phyloP scores from a whole-genome alignment of 2,329 filamentous ascomycete genomes.

The Penicillium verrucosum region DNA sequence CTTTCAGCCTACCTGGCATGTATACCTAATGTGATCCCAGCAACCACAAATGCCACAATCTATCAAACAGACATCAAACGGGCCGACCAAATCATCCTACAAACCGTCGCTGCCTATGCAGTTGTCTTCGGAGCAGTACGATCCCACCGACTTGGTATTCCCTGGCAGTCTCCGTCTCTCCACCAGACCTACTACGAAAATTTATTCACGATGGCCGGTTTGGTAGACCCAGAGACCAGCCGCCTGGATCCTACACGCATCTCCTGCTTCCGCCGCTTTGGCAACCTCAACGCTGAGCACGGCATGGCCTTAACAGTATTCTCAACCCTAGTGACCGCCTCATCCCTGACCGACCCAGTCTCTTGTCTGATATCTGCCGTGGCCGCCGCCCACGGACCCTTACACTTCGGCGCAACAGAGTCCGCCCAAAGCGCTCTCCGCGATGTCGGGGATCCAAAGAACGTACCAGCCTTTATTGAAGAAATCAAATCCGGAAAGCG shows the following conservation, averaged over 20 bases:
- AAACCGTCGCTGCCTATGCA: constrained; percentile 26
- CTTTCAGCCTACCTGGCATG: constrained; percentile 29
- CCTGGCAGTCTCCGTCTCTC: constrained; percentile 24
- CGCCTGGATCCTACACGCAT: constrained; percentile 46
- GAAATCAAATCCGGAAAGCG: constrained; percentile 27
- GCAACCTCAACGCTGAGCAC: constrained; percentile 58
- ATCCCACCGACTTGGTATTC: constrained; percentile 25
- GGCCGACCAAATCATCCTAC: constrained; percentile 25
- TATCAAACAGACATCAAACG: constrained; percentile 24
- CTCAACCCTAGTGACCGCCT: constrained; percentile 56
- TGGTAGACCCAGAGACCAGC: constrained; percentile 49
- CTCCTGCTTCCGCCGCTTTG: constrained; percentile 52
- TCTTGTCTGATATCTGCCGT: constrained; percentile 52
- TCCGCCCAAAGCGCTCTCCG: constrained; percentile 48
- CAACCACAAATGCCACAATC: constrained; percentile 16
- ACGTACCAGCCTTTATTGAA: constrained; percentile 28
- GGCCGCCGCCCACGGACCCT: constrained; percentile 55
- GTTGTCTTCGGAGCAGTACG: constrained; percentile 25
- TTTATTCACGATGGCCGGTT: constrained; percentile 54
- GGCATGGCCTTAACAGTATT: constrained; percentile 59
- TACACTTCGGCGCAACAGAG: constrained; percentile 60
- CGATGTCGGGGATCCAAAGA: constrained; percentile 25
- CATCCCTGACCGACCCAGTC: constrained; percentile 55
- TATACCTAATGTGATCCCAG: constrained; percentile 21
- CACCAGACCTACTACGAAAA: constrained; percentile 55